phyloP scores from a whole-genome alignment of 2,329 filamentous ascomycete genomes.

The Dactylellina cionopaga region DNA sequence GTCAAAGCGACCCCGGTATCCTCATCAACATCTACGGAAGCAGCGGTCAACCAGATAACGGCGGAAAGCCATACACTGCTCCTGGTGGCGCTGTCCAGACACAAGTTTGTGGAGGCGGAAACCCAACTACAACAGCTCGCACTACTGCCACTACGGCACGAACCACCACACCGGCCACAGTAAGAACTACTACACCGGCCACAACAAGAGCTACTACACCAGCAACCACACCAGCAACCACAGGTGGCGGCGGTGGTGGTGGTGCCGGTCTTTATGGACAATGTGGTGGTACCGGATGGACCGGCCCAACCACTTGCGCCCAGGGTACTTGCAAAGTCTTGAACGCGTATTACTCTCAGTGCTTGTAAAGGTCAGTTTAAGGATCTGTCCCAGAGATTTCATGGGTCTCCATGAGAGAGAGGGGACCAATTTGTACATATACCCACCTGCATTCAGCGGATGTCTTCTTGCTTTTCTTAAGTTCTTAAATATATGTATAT shows the following conservation, averaged over 20 bases:
- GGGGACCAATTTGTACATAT: conserved; percentile 26
- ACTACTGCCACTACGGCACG: conserved; percentile 7
- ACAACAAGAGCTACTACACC: conserved; percentile 2
- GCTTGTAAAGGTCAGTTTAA: conserved; percentile 12
- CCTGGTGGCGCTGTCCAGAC: conserved; percentile 48
- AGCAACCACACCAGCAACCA: conserved; percentile 3
- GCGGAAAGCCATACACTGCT: conserved; percentile 35
- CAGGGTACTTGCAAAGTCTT: conserved; percentile 58
- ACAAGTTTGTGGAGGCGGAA: conserved; percentile 8
- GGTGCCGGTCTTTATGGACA: conserved; percentile 58
- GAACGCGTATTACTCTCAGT: conserved; percentile 58
- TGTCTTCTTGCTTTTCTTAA: conserved; percentile 23
- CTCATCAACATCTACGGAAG: conserved; percentile 51
- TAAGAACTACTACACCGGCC: background rate
- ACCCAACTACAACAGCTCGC: conserved; percentile 17
- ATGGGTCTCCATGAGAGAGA: background rate
- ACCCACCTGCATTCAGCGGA: conserved; percentile 19
- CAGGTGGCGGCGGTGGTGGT: background rate
- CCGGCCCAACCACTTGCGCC: conserved; percentile 59
- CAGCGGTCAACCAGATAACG: conserved; percentile 28
- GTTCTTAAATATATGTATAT: conserved; percentile 44
- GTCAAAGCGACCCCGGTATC: conserved; percentile 59
- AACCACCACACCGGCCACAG: conserved; percentile 9
- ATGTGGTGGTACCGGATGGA: conserved; percentile 59
- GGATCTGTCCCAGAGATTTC: background rate